Base-by-base conservation (phyloP, 2,329 filamentous ascomycete genomes). In the Penicillium sp. region DNA sequence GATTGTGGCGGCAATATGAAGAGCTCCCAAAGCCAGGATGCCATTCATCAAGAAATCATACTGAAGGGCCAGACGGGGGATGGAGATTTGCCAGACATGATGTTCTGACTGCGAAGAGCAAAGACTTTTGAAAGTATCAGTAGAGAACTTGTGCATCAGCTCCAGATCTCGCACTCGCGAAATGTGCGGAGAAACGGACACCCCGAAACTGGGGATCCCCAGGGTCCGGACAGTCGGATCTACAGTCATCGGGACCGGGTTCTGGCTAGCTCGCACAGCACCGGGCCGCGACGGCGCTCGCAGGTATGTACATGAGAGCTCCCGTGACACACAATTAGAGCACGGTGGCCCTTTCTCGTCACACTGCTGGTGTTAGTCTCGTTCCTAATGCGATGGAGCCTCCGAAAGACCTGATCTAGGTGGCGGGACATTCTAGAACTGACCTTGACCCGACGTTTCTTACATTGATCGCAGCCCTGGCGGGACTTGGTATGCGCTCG, bases 71-170 rank as follows among this genome's bases (percentile, higher is more conserved):
- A 70, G 61, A 1, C 64, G 68, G n/a, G 72, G 72, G 16, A 74
- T 61, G n/a, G 64, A 54, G 10, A 68, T 63, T 49, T 72, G 68
- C 71, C 72, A 75, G 8, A 66, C 64, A 27, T 68, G 56, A 37
- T 67, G 62, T 31, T 67, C 64, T 0, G 61, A 55, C 2, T 59
- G 45, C 11, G 63, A 54, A n/a, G 63, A 67, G 41, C 60, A 67
- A 12, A 77, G 67, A 31, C 70, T 72, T 18, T 66, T 66, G 54
- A 71, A 79, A 0, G 75, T 78, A 14, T 67, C 68, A 0, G 72
- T 77, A 1, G 75, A 72, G 69, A 74, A 80, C 25, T 73, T 73
- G 53, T 79, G 76, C 74, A 80, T 77, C 37, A 80, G 59, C 50
- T 79, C 76, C 8, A 80, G 66, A 49, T 78, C 76, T 3, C 65